phyloP scores from a whole-genome alignment of 352 stramenopile genomes.

The Pythium oligandrum region DNA sequence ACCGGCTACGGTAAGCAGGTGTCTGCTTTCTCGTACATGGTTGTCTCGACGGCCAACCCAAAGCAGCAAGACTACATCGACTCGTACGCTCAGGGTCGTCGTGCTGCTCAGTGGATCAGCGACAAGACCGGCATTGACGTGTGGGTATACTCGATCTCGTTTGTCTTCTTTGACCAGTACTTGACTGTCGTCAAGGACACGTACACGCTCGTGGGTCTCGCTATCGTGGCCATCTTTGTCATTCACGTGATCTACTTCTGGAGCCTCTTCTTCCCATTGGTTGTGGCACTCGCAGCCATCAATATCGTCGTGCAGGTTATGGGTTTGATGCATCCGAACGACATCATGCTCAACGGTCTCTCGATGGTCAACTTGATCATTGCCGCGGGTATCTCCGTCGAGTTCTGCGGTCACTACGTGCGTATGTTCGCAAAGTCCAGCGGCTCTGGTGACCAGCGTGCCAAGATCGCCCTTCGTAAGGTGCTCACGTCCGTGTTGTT shows the following conservation, averaged over 20 bases:
- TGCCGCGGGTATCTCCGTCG: slow-evolving; percentile 65
- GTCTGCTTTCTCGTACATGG: slow-evolving; percentile 70
- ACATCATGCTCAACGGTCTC: slow-evolving; percentile 77
- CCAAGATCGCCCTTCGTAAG: slow-evolving; percentile 18
- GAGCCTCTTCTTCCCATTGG: slow-evolving; percentile 37
- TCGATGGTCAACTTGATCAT: slow-evolving; percentile 80
- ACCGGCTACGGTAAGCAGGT: slow-evolving; percentile 39
- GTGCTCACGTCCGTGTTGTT: slow-evolving; percentile 56
- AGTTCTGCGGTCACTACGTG: slow-evolving; percentile 74
- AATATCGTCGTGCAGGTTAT: slow-evolving; percentile 58
- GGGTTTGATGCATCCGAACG: slow-evolving; percentile 52
- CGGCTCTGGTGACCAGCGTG: slow-evolving; percentile 15
- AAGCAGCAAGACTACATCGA: slow-evolving; percentile 32
- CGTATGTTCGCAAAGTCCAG: slow-evolving; percentile 51
- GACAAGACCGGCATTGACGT: slow-evolving; percentile 58
- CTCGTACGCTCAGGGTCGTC: slow-evolving; percentile 48
- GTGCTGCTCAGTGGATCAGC: slow-evolving; percentile 64
- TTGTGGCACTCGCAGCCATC: slow-evolving; percentile 33
- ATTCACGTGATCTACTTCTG: slow-evolving; percentile 47
- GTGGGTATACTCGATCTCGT: slow-evolving; percentile 61
- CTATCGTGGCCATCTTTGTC: slow-evolving; percentile 41
- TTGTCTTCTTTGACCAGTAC: slow-evolving; percentile 72
- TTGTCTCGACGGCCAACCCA: slow-evolving; percentile 37
- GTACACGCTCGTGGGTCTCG: slow-evolving; percentile 41
- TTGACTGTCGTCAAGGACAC: slow-evolving; percentile 45